Evolutionary conservation across 2,329 filamentous ascomycete genomes (phyloP).

Genomic region (Calonectria leucothoes): DNA sequence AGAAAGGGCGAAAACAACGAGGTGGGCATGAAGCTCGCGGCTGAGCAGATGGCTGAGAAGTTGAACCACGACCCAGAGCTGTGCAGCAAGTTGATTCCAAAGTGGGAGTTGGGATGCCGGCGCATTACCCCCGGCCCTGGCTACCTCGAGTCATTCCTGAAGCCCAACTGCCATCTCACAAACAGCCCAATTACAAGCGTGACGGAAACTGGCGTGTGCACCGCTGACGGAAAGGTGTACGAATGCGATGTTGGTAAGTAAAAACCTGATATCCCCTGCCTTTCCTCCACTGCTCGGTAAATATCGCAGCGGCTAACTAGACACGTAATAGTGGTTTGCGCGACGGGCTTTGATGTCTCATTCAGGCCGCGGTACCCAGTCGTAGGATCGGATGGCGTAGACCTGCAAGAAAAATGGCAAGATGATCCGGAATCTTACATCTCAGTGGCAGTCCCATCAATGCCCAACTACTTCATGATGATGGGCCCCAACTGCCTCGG

Average conservation of each 20-base stretch:
- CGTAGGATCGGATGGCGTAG: conserved; percentile 57
- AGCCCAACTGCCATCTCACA: conserved; percentile 33
- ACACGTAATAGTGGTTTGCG: conserved; percentile 57
- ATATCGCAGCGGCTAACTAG: not conserved
- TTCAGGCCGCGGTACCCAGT: conserved; percentile 64
- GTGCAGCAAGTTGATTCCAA: conserved; percentile 34
- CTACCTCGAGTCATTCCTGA: conserved; percentile 35
- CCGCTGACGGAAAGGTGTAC: conserved; percentile 33
- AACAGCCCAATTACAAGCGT: conserved; percentile 34
- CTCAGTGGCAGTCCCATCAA: conserved; percentile 43
- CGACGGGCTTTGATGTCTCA: conserved; percentile 66
- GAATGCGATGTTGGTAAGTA: conserved; percentile 38
- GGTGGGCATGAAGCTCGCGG: conserved; percentile 33
- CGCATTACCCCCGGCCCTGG: conserved; percentile 36
- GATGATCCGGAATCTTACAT: conserved; percentile 45
- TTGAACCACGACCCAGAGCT: conserved; percentile 34
- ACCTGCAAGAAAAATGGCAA: conserved; percentile 64
- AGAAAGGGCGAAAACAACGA: conserved; percentile 37
- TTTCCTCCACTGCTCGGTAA: not conserved
- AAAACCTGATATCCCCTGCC: not conserved
- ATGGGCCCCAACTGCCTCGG: conserved; percentile 39
- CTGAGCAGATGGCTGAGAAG: conserved; percentile 37
- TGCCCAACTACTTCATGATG: conserved; percentile 48
- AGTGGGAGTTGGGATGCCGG: conserved; percentile 36
- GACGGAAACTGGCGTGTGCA: conserved; percentile 30